These are phyloP conservation scores for Cryomyces minteri DNA, from an alignment of 495 filamentous ascomycete species.

Conservation along the genomic window DNA sequence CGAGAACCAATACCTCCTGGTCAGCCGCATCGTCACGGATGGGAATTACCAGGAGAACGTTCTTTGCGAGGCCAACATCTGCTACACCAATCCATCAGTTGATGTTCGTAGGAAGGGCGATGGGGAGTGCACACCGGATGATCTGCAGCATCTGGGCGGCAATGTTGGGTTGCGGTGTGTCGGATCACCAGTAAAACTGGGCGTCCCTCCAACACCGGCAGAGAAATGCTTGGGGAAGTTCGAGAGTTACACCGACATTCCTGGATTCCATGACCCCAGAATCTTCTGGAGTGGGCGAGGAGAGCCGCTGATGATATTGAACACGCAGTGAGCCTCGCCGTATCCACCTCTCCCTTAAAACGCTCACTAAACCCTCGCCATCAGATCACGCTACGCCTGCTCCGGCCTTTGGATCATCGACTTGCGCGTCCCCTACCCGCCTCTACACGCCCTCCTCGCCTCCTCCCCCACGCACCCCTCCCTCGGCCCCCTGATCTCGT, in stretches of 20 bases:
- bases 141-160: constrained; percentile 14
- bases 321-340: constrained; percentile 16
- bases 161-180: constrained; percentile 20
- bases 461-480: constrained; percentile 17
- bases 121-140: constrained; percentile 14
- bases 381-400: constrained; percentile 23
- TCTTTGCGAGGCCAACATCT: constrained; percentile 23
- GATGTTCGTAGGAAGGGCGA: constrained; percentile 1
- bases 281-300: constrained; percentile 24
- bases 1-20: constrained; percentile 21
- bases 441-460: constrained; percentile 14
- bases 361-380: background rate
- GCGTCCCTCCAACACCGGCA: constrained; percentile 24
- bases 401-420: constrained; percentile 25
- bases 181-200: constrained; percentile 13
- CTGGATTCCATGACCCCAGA: constrained; percentile 24
- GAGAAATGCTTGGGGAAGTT: constrained; percentile 20
- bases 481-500: constrained; percentile 21
- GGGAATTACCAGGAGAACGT: constrained; percentile 22
- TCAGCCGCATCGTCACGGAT: constrained; percentile 19
- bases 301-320: constrained; percentile 24
- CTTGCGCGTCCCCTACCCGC: constrained; percentile 16
- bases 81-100: constrained; percentile 5
- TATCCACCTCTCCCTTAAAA: too few species aligned
- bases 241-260: constrained; percentile 17